phyloP scores from a whole-genome alignment of 1,284 basidiomycete genomes.

The Fomitiporia mediterranea region DNA sequence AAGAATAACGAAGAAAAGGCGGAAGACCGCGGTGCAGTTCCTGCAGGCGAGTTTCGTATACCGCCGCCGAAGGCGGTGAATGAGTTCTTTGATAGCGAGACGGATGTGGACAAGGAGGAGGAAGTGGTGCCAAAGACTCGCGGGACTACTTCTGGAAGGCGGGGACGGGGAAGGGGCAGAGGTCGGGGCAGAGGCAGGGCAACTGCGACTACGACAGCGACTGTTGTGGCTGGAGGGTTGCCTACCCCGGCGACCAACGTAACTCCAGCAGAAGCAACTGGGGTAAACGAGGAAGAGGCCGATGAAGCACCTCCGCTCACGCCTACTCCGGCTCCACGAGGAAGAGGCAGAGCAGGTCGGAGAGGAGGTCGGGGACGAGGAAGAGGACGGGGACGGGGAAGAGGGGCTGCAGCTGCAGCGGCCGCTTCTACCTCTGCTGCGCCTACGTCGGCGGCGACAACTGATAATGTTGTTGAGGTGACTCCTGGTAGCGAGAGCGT shows the following conservation, averaged over 20 bases:
- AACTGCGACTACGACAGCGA: slow-evolving; percentile 17
- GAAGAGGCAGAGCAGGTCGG: slow-evolving; percentile 30
- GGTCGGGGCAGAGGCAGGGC: slow-evolving; percentile 32
- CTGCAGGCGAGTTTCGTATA: slow-evolving; percentile 51
- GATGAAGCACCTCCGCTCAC: slow-evolving; percentile 19
- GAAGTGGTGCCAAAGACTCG: slow-evolving; percentile 5
- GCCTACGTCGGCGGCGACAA: slow-evolving; percentile 21
- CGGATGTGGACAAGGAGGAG: slow-evolving; percentile 51
- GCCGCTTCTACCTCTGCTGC: not conserved
- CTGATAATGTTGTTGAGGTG: not conserved
- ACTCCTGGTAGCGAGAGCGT: too few relatives aligned
- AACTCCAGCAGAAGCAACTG: not conserved
- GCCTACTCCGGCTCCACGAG: slow-evolving; percentile 16
- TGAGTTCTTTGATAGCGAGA: slow-evolving; percentile 71
- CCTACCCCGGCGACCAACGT: slow-evolving; percentile 13
- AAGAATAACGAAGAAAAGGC: slow-evolving; percentile 66
- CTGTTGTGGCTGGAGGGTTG: slow-evolving; percentile 27
- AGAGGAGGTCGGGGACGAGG: slow-evolving; percentile 29
- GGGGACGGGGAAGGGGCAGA: slow-evolving; percentile 16
- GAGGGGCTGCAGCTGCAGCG: slow-evolving; percentile 22
- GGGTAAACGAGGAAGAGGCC: slow-evolving; percentile 28
- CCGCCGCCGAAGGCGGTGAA: slow-evolving; percentile 52
- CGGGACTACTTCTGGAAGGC: slow-evolving; percentile 6
- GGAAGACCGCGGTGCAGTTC: slow-evolving; percentile 55
- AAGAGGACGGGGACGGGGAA: slow-evolving; percentile 24